Conservation (phyloP, 2,329 filamentous ascomycete genomes). For the Sordariomycetes sp. region DNA sequence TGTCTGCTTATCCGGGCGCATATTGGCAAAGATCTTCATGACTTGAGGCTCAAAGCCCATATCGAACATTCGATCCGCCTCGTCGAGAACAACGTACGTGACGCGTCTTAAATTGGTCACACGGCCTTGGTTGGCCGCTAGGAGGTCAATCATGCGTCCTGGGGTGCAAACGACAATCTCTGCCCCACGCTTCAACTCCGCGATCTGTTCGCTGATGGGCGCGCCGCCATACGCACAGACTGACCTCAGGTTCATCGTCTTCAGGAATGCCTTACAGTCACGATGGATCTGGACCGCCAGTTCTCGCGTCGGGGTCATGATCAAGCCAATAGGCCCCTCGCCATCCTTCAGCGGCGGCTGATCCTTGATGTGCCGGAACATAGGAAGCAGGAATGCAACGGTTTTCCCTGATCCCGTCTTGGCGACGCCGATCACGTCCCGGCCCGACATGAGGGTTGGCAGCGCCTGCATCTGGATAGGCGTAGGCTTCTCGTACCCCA, state of each 20-base stretch:
- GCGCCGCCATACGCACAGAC: conserved; percentile 93
- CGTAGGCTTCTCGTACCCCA: conserved; percentile 83
- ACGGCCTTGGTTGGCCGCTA: conserved; percentile 87
- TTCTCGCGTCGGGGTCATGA: conserved; percentile 92
- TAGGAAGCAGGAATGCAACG: conserved; percentile 85
- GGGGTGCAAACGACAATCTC: conserved; percentile 94
- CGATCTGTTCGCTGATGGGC: conserved; percentile 95
- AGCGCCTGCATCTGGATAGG: conserved; percentile 93
- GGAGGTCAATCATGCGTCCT: conserved; percentile 87
- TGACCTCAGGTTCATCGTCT: conserved; percentile 70
- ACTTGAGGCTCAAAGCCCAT: conserved; percentile 99
- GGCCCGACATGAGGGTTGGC: conserved; percentile 88
- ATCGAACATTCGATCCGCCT: conserved; percentile 98
- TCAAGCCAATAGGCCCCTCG: conserved; percentile 79
- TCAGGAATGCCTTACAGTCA: conserved; percentile 91
- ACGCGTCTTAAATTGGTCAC: conserved; percentile 85
- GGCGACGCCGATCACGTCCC: conserved; percentile 90
- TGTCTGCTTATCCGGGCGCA: conserved; percentile 85
- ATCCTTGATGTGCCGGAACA: conserved; percentile 97
- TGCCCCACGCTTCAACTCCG: conserved; percentile 86
- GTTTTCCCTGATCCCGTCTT: conserved; percentile 98
- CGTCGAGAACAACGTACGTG: conserved; percentile 90
- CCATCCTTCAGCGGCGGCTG: conserved; percentile 70
- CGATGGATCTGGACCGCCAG: conserved; percentile 87
- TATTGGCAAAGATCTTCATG: conserved; percentile 88